These are phyloP conservation scores for Aegilops bicornis DNA, from an alignment of 176 grass and related monocot genomes.

Conservation along the genomic window DNA sequence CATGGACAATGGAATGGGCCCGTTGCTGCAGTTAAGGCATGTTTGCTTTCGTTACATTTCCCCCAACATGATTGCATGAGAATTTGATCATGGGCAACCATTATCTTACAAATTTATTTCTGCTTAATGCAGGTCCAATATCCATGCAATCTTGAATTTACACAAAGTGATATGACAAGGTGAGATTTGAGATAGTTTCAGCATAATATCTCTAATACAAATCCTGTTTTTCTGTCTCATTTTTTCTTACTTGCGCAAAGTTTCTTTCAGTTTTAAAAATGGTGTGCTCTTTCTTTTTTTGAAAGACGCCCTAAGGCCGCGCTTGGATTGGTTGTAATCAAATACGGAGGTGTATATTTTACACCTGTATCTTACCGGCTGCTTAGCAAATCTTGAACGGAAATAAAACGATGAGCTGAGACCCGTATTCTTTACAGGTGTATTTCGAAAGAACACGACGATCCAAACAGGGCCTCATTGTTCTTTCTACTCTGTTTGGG, in stretches of 20 bases:
- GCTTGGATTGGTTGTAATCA: too few relatives aligned
- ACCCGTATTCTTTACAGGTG: too few relatives aligned
- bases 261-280: not conserved
- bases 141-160: slow-evolving; percentile 81
- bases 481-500: not conserved
- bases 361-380: too few relatives aligned
- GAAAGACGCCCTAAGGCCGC: not conserved
- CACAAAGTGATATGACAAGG: slow-evolving; percentile 64
- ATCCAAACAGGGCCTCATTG: too few relatives aligned
- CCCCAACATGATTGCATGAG: slow-evolving; percentile 16
- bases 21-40: slow-evolving; percentile 83
- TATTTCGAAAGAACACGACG: too few relatives aligned
- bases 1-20: slow-evolving; percentile 61
- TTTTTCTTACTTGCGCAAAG: not conserved
- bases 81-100: slow-evolving; percentile 16
- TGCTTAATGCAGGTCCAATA: slow-evolving; percentile 86
- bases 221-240: not conserved
- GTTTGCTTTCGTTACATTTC: slow-evolving; percentile 26
- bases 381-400: too few relatives aligned
- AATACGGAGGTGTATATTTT: too few relatives aligned
- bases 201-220: not conserved
- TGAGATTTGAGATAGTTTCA: slow-evolving; percentile 41
- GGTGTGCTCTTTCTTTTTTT: not conserved
- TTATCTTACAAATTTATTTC: slow-evolving; percentile 38
- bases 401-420: too few relatives aligned